Evolutionary conservation across 1,139 yeast species (phyloP), one percentile per base, ranked within the genome.

Genomic region (Starmera stellimalicola): DNA sequence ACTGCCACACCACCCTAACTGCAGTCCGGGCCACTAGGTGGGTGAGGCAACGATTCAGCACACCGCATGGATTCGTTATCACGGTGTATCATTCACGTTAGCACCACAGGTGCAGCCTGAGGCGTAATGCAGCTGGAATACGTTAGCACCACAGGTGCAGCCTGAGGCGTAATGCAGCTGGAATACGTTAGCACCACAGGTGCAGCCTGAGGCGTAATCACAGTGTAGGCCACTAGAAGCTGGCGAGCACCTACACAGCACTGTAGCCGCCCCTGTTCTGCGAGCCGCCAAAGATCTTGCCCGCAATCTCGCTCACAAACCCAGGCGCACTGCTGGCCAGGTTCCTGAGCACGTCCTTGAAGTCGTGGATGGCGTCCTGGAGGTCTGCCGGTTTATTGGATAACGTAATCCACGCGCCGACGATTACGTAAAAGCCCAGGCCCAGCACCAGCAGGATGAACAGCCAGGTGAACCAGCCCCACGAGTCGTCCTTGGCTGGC

Each of bases 391-490:
- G 51, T 33, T 60, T 50, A 51, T 60, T 56, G 24, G 58, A 47
- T 46, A 51, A 25, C 33, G 65, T 84, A 51, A 81, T 69, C 81
- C 93, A 85, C 1, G 94, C 88, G 14, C 83, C 81, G 16, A 81
- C 83, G 37, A 81, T 68, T 26, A 85, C 73, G 52, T 83, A 85
- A 34, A 72, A 73, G 36, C 88, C 74, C 45, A 82, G 67, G 39
- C 73, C 73, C 30, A 87, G 58, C 10, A 83, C 76, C 45, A 77
- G 63, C 47, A 80, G 71, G 46, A 81, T 68, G 46, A 81, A 68
- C 6, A 79, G 57, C 84, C 87, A 79, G 3, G 84, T 74, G 50
- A 80, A 78, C 78, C 84, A 78, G 31, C 81, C 85, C 83, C 81
- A 75, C 24, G 75, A 74, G 51, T 44, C 69, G n/a, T 54, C 50